phyloP scores from a whole-genome alignment of 2,329 filamentous ascomycete genomes.

The Huntiella savannae region DNA sequence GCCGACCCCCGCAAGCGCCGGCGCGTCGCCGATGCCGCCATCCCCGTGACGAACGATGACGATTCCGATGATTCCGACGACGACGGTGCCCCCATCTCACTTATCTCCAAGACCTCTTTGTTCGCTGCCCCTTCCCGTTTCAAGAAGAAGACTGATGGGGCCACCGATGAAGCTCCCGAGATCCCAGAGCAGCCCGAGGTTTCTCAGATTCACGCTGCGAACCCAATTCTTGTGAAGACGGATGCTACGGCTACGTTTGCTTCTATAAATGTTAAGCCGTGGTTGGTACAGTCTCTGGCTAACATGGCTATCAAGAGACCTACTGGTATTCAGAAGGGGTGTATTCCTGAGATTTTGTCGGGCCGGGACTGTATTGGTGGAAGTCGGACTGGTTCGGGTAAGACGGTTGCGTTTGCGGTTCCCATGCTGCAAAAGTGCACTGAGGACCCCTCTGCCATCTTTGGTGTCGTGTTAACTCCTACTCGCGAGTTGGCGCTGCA shows the following conservation, averaged over 20 bases:
- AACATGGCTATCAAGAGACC: constrained; percentile 69
- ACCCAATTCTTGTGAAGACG: constrained; percentile 29
- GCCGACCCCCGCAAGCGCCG: constrained; percentile 27
- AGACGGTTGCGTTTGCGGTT: constrained; percentile 88
- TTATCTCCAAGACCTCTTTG: constrained; percentile 18
- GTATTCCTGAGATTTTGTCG: constrained; percentile 80
- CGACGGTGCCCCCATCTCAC: constrained; percentile 13
- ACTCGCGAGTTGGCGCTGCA: constrained; percentile 85
- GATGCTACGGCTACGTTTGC: constrained; percentile 48
- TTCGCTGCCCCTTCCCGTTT: constrained; percentile 32
- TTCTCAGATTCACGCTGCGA: constrained; percentile 14
- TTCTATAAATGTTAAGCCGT: constrained; percentile 56
- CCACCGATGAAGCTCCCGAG: constrained; percentile 9
- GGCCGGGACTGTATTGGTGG: constrained; percentile 90
- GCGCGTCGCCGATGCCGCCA: constrained; percentile 16
- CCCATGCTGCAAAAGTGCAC: constrained; percentile 91
- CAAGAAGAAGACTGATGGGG: constrained; percentile 20
- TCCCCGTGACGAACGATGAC: constrained; percentile 9
- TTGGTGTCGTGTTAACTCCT: constrained; percentile 72
- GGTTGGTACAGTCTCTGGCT: constrained; percentile 65
- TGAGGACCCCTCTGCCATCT: constrained; percentile 79
- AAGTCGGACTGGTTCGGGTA: constrained; percentile 86
- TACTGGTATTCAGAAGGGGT: constrained; percentile 80
- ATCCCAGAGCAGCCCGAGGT: constrained; percentile 6
- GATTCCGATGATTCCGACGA: constrained; percentile 13